Evolutionary conservation across 2,329 filamentous ascomycete species (phyloP).

Genomic region (Colletotrichum incanum): DNA sequence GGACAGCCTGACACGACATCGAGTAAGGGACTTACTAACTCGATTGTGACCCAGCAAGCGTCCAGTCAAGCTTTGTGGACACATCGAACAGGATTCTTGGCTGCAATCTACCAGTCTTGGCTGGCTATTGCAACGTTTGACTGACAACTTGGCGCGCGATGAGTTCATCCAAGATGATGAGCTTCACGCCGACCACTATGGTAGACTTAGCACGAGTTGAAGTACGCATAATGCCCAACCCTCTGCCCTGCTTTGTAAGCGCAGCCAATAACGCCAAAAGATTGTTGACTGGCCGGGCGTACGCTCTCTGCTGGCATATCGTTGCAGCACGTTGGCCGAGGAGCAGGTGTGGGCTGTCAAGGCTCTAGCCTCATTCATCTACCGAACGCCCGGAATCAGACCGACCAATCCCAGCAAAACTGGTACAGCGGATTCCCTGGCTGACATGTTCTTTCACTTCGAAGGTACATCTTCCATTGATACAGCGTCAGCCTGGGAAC

Average conservation of each 20-base stretch:
- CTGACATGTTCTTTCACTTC: conserved; percentile 20
- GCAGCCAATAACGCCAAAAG: not conserved
- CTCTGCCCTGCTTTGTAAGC: not conserved
- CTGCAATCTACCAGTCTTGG: conserved; percentile 18
- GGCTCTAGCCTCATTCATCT: conserved; percentile 26
- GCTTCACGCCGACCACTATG: not conserved
- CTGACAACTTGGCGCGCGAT: conserved; percentile 21
- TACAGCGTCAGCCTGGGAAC: conserved; percentile 2
- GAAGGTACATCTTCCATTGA: conserved; percentile 10
- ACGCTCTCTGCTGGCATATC: conserved; percentile 12
- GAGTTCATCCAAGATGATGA: conserved; percentile 8
- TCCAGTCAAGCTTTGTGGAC: conserved; percentile 33
- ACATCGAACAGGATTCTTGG: not conserved
- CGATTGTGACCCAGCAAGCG: not conserved
- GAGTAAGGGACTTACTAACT: not conserved
- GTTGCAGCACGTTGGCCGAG: conserved; percentile 19
- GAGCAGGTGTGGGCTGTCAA: not conserved
- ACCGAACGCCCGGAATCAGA: conserved; percentile 24
- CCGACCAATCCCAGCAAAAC: not conserved
- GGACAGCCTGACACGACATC: conserved; percentile 14
- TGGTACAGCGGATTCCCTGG: conserved; percentile 9
- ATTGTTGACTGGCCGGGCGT: not conserved
- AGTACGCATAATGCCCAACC: not conserved
- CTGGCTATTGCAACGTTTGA: not conserved
- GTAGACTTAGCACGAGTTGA: not conserved